phyloP scores from a whole-genome alignment of 2,329 filamentous ascomycete species.

The Ophiostoma piceae region DNA sequence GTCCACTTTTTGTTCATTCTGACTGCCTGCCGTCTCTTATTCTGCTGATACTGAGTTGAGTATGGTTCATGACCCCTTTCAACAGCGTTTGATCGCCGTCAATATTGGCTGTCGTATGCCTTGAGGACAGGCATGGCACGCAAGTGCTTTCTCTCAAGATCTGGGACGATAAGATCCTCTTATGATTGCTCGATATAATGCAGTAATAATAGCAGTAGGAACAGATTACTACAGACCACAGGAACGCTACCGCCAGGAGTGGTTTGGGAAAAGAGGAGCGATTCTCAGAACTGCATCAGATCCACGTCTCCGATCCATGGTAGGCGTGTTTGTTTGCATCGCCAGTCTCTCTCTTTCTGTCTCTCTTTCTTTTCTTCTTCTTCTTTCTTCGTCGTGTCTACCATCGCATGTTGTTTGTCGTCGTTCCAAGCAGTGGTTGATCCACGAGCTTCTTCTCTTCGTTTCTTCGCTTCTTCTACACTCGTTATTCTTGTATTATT shows the following conservation, averaged over 20 bases:
- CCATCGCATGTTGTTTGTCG: slow-evolving; percentile 11
- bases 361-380: not conserved
- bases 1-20: slow-evolving; percentile 10
- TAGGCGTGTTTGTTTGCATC: not conserved
- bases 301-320: not conserved
- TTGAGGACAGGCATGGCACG: not conserved
- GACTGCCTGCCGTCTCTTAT: not conserved
- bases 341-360: not conserved
- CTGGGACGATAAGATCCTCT: not conserved
- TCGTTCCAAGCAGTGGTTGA: slow-evolving; percentile 17
- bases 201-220: too few relatives aligned
- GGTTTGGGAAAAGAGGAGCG: slow-evolving; percentile 2
- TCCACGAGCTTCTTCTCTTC: slow-evolving; percentile 12
- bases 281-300: slow-evolving; percentile 9
- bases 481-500: slow-evolving; percentile 11
- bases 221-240: not conserved
- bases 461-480: not conserved
- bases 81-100: not conserved
- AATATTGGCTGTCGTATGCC: not conserved
- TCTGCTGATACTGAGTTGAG: not conserved
- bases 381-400: not conserved
- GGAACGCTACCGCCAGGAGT: not conserved
- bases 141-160: too few relatives aligned
- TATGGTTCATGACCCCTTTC: not conserved
- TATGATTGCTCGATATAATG: not conserved